Evolutionary conservation across 2,329 filamentous ascomycete species (phyloP).

Genomic region (Arthroderma uncinatum): DNA sequence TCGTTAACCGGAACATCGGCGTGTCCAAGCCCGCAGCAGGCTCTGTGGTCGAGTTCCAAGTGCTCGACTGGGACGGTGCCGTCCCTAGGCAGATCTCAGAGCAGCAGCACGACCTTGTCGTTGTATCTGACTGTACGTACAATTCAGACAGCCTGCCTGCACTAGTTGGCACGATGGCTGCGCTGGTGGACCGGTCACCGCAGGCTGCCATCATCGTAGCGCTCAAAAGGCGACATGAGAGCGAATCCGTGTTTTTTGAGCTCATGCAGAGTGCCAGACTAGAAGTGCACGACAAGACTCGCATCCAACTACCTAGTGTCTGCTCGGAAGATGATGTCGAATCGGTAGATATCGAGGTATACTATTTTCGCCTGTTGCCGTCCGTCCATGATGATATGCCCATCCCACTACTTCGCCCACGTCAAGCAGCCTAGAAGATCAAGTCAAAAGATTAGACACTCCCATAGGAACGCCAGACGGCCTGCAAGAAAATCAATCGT

Average conservation of each 20-base stretch:
- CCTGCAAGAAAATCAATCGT: background rate
- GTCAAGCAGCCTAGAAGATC: background rate
- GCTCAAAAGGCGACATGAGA: constrained; percentile 57
- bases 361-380: constrained; percentile 20
- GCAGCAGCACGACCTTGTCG: constrained; percentile 44
- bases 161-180: constrained; percentile 47
- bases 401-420: background rate
- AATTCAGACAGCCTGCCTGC: constrained; percentile 56
- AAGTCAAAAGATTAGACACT: background rate
- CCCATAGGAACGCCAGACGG: background rate
- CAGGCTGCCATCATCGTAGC: constrained; percentile 46
- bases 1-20: constrained; percentile 47
- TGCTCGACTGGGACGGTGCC: constrained; percentile 53
- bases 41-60: constrained; percentile 38
- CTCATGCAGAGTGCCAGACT: constrained; percentile 40
- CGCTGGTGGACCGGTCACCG: constrained; percentile 40
- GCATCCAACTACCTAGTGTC: constrained; percentile 26
- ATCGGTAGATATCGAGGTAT: constrained; percentile 29
- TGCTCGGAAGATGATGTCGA: constrained; percentile 21
- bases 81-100: constrained; percentile 34
- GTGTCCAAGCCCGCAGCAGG: constrained; percentile 33
- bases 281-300: constrained; percentile 22
- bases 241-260: constrained; percentile 55
- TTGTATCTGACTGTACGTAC: constrained; percentile 64
- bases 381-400: background rate